Base-by-base conservation (phyloP, 108 stramenopile species). In the Nitzschia palea region DNA sequence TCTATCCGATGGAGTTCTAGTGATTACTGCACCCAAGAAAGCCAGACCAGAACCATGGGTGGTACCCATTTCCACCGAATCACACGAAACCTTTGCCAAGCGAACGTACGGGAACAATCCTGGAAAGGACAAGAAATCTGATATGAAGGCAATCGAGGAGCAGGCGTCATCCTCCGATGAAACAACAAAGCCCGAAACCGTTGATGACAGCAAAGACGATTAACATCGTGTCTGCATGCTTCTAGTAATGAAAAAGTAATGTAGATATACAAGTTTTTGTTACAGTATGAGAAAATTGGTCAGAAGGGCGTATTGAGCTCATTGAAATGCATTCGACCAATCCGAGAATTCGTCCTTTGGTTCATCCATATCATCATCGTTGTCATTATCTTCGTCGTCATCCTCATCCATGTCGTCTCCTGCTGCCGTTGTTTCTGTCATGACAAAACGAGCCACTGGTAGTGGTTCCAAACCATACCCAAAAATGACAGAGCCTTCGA, bases 391-490 rank as follows among this genome's bases (percentile, higher is more conserved):
- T 26, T 81, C 74, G 0, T 71, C 62, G 12, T 88, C 79, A 17
- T 85, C 83, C 22, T 71, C 80, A 35, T 78, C 73, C 31, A 69
- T 64, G 31, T 55, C 57, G 5, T 30, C 15, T 3, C 18, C n/a
- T 10, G 62, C 26, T 25, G 54, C 34, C 17, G 54, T 66, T 34
- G 33, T 35, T 68, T 85, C 78, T 10, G 67, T 74, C 85, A 93
- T 86, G 56, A 82, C 80, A 54, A 93, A 93, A 37, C 80, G 73
- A 17, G 73, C 91, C 1, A 89, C 75, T 23, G 88, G 82, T 33
- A 62, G 51, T 26, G 88, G 88, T 69, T 88, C 91, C 9, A 93
- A 71, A 10, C 88, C 88, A 70, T 75, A 80, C 9, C 91, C 91
- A 45, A 80, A 57, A 54, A 93, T 70, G 4, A 89, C 85, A 27